Evolutionary conservation across 208 protist genomes (phyloP).

Genomic region (Leishmania aethiopica): DNA sequence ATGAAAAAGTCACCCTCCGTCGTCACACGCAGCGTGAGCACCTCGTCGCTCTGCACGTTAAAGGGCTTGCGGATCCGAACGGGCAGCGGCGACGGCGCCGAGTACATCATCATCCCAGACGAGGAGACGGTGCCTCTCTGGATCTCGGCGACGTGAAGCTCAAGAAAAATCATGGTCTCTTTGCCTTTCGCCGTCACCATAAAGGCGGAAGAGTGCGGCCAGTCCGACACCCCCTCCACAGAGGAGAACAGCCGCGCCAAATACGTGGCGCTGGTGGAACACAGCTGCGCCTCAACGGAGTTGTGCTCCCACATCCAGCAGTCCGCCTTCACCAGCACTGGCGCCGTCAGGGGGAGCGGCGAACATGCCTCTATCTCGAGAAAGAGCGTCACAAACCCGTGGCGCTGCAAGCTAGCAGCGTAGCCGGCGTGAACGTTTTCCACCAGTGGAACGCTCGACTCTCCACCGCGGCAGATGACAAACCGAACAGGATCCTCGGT

Average conservation of each 20-base stretch:
- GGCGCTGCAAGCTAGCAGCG: constrained; percentile 33
- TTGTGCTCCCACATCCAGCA: constrained; percentile 69
- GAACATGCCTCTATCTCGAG: constrained; percentile 9
- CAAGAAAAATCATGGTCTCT: constrained; percentile 74
- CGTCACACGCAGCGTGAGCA: constrained; percentile 75
- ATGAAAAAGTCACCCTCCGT: constrained; percentile 84
- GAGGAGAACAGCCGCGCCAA: constrained; percentile 45
- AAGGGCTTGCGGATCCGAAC: constrained; percentile 63
- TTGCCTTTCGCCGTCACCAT: constrained; percentile 59
- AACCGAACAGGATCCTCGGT: constrained; percentile 26
- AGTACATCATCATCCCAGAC: constrained; percentile 23
- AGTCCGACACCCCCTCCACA: constrained; percentile 29
- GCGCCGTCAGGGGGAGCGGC: constrained; percentile 31
- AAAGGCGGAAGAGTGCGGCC: constrained; percentile 67
- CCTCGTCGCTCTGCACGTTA: constrained; percentile 62
- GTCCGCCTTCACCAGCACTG: constrained; percentile 31
- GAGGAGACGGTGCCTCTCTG: constrained; percentile 23
- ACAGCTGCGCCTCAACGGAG: constrained; percentile 47
- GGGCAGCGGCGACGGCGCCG: not conserved
- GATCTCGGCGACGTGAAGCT: constrained; percentile 61
- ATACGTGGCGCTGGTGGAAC: constrained; percentile 38
- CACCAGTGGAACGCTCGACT: constrained; percentile 34
- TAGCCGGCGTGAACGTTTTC: constrained; percentile 32
- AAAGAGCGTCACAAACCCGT: constrained; percentile 30
- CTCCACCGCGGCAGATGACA: constrained; percentile 34